Percentiles rank a stretch among this genome's conserved stretches.
These are phyloP conservation scores for Pezicula radicicola DNA, from an alignment of 2,329 filamentous ascomycete species.

Conservation along the genomic window DNA sequence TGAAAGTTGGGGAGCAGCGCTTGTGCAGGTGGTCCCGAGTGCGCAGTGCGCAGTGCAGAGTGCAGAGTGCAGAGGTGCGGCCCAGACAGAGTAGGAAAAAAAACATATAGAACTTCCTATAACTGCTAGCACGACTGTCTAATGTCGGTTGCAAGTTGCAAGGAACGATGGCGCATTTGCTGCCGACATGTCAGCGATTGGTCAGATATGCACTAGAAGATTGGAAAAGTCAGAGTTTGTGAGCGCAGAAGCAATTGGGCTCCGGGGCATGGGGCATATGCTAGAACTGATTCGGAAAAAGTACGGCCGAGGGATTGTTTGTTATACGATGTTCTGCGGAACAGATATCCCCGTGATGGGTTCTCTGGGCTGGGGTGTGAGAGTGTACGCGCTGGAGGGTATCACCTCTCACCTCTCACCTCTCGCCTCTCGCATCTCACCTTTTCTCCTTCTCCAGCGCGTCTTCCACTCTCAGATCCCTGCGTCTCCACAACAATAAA, in stretches of 20 bases:
- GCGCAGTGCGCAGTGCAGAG: background rate
- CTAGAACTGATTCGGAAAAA: conserved; percentile 8
- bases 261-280: background rate
- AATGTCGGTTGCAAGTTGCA: no score
- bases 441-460: background rate
- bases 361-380: no score
- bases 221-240: background rate
- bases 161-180: no score
- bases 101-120: no score
- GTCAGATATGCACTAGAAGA: background rate
- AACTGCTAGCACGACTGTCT: no score
- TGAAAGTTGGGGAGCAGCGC: conserved; percentile 1
- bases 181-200: no score
- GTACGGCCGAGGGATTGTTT: conserved; percentile 7
- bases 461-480: conserved; percentile 9
- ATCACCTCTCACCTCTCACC: background rate
- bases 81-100: no score
- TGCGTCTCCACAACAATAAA: conserved; percentile 22
- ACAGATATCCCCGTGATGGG: conserved; percentile 5
- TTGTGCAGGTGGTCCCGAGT: background rate
- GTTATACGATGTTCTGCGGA: conserved; percentile 3
- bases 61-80: background rate
- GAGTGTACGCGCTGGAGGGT: no score
- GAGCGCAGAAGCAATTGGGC: background rate
- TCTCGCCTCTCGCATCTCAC: background rate